Base-by-base conservation (phyloP, 2,329 filamentous ascomycete genomes). In the Emergomyces pasteurianus region DNA sequence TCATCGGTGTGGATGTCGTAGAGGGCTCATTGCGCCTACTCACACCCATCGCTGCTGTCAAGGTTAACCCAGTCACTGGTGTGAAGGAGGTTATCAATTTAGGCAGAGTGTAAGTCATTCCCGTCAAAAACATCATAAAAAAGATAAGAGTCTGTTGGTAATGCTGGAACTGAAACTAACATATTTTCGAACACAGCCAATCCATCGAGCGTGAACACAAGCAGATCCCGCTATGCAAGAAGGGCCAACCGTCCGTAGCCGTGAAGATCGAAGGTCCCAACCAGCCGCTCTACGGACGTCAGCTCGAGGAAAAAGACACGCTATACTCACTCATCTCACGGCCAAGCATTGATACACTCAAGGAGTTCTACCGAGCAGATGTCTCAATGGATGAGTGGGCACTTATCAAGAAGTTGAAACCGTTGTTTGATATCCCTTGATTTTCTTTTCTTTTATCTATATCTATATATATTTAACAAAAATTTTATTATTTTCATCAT, bases 201-300 rank as follows among this genome's bases (percentile, higher is more conserved):
- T 92, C 88, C 1, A 99, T 99, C 71, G 92, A 99, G 76, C 87
- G 95, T 72, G 95, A 99, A 67, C 94, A 99, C 83, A 99, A 99
- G 80, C 86, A 94, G 65, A 87, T 99, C 66, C 83, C 82, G 10
- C 82, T 96, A 61, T 95, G 90, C 80, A 99, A 99, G 77, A 92
- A 91, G 78, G 92, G 92, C 58, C 89, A 95, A 72, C 94, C 95
- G n/a, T 95, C 91, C 1, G 95, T 99, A 10, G 94, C 94, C 23
- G 82, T 99, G 79, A 99, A 99, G 82, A 95, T 99, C 69, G 95
- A 99, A 78, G 92, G 91, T 59, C 78, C 86, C 62, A 90, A 92
- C 73, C 94, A 99, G 79, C 95, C 94, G 18, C 84, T 88, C 62
- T 99, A 99, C 72, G 94, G 94, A 62, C 88, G 94, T 63, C 94